Percentiles rank a stretch among this genome's conserved stretches.
These are phyloP conservation scores for Tolypocladium pustulatum DNA, from an alignment of 2,329 filamentous ascomycete species.

Conservation along the genomic window DNA sequence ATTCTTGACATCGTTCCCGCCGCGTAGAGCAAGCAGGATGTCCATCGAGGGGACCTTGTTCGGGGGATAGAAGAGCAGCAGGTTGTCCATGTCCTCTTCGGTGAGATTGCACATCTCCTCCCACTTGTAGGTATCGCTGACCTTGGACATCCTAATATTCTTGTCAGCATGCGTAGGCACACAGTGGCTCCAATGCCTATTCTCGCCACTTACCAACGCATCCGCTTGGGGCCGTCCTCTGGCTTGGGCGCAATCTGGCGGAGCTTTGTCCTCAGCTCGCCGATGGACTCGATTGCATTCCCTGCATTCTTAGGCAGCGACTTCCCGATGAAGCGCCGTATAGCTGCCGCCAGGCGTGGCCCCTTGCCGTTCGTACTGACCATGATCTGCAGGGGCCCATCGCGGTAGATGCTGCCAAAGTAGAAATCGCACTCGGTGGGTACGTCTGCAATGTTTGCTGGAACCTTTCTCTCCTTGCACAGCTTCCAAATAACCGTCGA, in stretches of 20 bases:
- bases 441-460: slow-evolving; percentile 94
- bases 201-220: slow-evolving; percentile 60
- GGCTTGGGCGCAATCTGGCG: slow-evolving; percentile 62
- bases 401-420: slow-evolving; percentile 90
- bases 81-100: slow-evolving; percentile 71
- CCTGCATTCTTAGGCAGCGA: slow-evolving; percentile 70
- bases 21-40: slow-evolving; percentile 43
- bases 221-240: slow-evolving; percentile 73
- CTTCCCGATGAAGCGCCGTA: slow-evolving; percentile 71
- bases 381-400: slow-evolving; percentile 95
- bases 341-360: slow-evolving; percentile 77
- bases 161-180: not conserved
- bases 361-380: slow-evolving; percentile 97
- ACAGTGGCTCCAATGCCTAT: not conserved
- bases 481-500: slow-evolving; percentile 87
- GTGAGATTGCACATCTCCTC: slow-evolving; percentile 76
- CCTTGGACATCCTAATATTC: slow-evolving; percentile 66
- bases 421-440: slow-evolving; percentile 97
- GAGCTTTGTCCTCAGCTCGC: slow-evolving; percentile 67
- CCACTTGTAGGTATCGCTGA: slow-evolving; percentile 79
- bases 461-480: slow-evolving; percentile 73
- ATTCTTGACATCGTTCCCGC: slow-evolving; percentile 29
- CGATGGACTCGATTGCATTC: slow-evolving; percentile 76
- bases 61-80: slow-evolving; percentile 64
- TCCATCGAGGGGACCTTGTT: slow-evolving; percentile 46